Percentiles rank a stretch among this genome's conserved stretches.
Evolutionary conservation across 2,329 filamentous ascomycete genomes (phyloP).

Genomic region (Pseudocercospora vitis): DNA sequence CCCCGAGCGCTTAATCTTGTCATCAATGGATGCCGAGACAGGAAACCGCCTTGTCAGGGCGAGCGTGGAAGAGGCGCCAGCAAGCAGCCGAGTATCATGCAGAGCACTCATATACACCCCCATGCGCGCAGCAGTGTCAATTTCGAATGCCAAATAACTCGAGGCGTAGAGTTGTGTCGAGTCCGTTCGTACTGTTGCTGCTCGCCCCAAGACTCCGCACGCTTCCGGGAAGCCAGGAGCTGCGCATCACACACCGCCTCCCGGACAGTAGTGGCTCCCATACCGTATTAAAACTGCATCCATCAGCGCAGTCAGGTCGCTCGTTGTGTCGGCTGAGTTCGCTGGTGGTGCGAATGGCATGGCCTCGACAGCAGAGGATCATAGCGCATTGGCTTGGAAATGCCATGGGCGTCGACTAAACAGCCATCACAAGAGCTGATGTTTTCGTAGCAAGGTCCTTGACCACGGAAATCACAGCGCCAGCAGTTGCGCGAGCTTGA

Average conservation of each 20-base stretch:
- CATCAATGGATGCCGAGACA: too few relatives aligned
- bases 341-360: conserved; percentile 14
- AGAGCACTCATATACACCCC: conserved; percentile 12
- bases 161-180: neutral
- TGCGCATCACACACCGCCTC: conserved; percentile 20
- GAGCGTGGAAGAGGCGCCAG: too few relatives aligned
- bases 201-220: neutral
- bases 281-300: neutral
- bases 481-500: conserved; percentile 5
- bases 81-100: neutral
- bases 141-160: neutral
- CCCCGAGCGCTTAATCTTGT: too few relatives aligned
- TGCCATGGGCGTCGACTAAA: too few relatives aligned
- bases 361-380: conserved; percentile 7
- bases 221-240: conserved; percentile 13
- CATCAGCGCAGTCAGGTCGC: conserved; percentile 13
- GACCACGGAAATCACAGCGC: conserved; percentile 7
- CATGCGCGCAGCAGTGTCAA: conserved; percentile 1
- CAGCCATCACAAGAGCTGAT: too few relatives aligned
- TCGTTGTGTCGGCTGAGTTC: conserved; percentile 9
- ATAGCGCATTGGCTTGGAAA: too few relatives aligned
- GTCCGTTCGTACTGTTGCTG: neutral
- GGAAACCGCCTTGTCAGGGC: too few relatives aligned
- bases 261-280: conserved; percentile 21
- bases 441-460: too few relatives aligned